Base-by-base conservation (phyloP, 1,139 yeast species). In the Saccharomyces pastorianus region DNA sequence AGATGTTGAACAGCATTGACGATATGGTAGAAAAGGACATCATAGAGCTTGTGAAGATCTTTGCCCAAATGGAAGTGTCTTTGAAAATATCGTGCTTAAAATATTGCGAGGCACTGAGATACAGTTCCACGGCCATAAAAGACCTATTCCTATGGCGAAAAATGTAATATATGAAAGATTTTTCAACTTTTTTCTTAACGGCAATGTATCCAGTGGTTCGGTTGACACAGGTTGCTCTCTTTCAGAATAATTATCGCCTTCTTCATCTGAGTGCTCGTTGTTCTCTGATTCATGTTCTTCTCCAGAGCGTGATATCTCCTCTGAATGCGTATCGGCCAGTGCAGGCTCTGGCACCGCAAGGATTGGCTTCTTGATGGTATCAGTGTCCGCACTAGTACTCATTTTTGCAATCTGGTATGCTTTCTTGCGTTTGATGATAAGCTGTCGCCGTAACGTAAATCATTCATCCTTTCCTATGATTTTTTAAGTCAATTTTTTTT, bases 101-200 rank as follows among this genome's bases (percentile, higher is more conserved):
- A 70, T 88, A 90, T 4, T 88, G 87, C 0, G 95, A 80, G 0
- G 97, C 96, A 1, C 95, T 84, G 8, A 93, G 62, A 90, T 85
- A 61, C 95, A 83, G 74, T 93, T 93, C 97, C 98, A 93, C 0
- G 99, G 98, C 98, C 98, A 93, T 47, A 93, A 76, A 42, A 87
- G 73, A 0, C 93, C 85, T 6, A 86, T 73, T 0, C 96, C 97
- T 9, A 88, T 77, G 14, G 81, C 62, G 31, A 84, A 67, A 64
- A 85, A 88, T 0, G 95, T 81, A 20, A 78, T 49, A 65, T 88
- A 88, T 53, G 78, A 78, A 26, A 83, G 46, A 32, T 65, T 59
- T 38, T 49, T 53, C 29, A 66, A 28, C 50, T 63, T 67, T 9
- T 55, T 50, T 47, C 46, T 47, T 8, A 61, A 47, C 1, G 62